phyloP scores from a whole-genome alignment of 1,139 yeast species.

The Hyphopichia burtonii region DNA sequence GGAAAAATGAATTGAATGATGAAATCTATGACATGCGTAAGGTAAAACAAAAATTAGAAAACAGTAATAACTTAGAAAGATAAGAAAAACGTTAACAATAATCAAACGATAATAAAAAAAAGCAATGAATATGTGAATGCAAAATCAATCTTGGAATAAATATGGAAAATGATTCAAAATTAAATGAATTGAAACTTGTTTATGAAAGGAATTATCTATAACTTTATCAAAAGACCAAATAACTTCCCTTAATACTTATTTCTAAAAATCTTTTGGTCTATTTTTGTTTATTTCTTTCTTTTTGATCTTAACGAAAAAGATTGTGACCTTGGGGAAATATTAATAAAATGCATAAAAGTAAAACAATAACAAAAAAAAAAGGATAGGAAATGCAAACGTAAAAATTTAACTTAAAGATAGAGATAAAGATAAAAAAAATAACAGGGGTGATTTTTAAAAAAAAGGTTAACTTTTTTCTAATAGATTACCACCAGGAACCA shows the following conservation, averaged over 20 bases:
- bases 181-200: background rate
- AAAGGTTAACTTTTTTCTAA: too few species aligned
- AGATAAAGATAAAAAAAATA: slow-evolving; percentile 6
- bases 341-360: slow-evolving; percentile 6
- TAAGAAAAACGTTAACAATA: background rate
- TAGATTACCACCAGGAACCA: slow-evolving; percentile 48
- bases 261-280: slow-evolving; percentile 7
- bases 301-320: slow-evolving; percentile 14
- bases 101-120: slow-evolving; percentile 3
- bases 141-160: slow-evolving; percentile 7
- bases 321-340: slow-evolving; percentile 28
- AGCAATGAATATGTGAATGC: slow-evolving; percentile 23
- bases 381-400: slow-evolving; percentile 12
- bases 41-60: slow-evolving; percentile 1
- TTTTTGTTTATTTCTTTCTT: background rate
- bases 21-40: slow-evolving; percentile 8
- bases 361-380: slow-evolving; percentile 2
- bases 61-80: background rate
- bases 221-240: background rate
- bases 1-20: slow-evolving; percentile 7
- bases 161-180: slow-evolving; percentile 14
- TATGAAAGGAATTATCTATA: background rate
- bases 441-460: background rate
- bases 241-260: slow-evolving; percentile 16
- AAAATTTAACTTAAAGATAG: slow-evolving; percentile 6